phyloP scores from a whole-genome alignment of 2,329 filamentous ascomycete species.

The Ophiostoma perfectum region DNA sequence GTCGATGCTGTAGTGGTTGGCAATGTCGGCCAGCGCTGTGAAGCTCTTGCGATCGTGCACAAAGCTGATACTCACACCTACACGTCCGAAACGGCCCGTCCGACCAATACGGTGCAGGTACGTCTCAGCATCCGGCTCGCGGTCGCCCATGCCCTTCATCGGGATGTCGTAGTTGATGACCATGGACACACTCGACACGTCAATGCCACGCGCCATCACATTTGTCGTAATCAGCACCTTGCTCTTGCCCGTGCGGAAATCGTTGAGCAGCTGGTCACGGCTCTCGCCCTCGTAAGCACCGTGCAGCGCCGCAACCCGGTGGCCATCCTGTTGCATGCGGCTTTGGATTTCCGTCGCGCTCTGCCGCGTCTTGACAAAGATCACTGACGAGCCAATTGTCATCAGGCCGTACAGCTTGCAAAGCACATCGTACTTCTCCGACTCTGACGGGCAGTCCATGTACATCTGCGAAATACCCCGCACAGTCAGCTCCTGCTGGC shows the following conservation, averaged over 20 bases:
- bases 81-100: constrained; percentile 92
- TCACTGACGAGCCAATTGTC: constrained; percentile 95
- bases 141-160: constrained; percentile 68
- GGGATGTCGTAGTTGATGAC: constrained; percentile 95
- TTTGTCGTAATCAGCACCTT: constrained; percentile 99
- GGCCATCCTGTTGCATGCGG: constrained; percentile 81
- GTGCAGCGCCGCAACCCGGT: constrained; percentile 85
- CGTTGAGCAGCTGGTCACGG: constrained; percentile 76
- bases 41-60: constrained; percentile 82
- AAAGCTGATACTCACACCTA: constrained; percentile 93
- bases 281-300: constrained; percentile 78
- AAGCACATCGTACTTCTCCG: constrained; percentile 80
- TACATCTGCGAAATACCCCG: constrained; percentile 98
- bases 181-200: constrained; percentile 86
- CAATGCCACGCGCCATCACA: constrained; percentile 90
- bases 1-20: constrained; percentile 71
- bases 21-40: constrained; percentile 72
- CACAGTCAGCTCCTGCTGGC: constrained; percentile 87
- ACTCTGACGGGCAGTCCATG: constrained; percentile 79
- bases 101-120: constrained; percentile 97
- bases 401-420: constrained; percentile 93
- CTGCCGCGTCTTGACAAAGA: constrained; percentile 89
- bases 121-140: constrained; percentile 84
- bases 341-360: constrained; percentile 80
- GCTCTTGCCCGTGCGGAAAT: constrained; percentile 78